Base-by-base conservation (phyloP, 2,329 filamentous ascomycete species). In the Podosphaera aphanis region DNA sequence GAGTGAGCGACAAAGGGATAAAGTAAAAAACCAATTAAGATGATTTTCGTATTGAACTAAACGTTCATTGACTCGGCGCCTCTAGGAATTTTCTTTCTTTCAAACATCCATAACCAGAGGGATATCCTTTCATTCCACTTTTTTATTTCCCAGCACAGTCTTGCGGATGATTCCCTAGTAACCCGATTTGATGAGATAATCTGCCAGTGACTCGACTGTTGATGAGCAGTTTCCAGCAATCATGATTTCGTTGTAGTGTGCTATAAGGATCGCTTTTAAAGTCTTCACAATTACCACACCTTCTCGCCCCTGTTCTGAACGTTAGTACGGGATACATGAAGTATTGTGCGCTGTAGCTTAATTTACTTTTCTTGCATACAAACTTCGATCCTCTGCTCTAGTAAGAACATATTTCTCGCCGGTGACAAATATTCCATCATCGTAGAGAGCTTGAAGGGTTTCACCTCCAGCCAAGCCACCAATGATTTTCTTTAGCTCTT, bases 341-440 rank as follows among this genome's bases (percentile, higher is more conserved):
- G 16, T 27, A 18, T 7, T 10, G 11, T 25, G 10, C 31, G 7
- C 5, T 6, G 13, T 20, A 16, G 18, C 7, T 10, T 13, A 11
- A n/a, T 67, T 50, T 68, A 92, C 85, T 74, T 84, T 77, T 73
- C 86, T 84, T 53, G 76, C 83, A 64, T 93, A 93, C 56, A 93
- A 64, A 65, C 75, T 79, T 61, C 79, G 71, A 27, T 81, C 84
- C 50, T 86, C 82, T 45, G 78, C 74, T 60, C 73, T 77, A 61
- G 83, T 70, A 59, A 79, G 69, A 60, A 94, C 72, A 62, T 79
- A 94, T 64, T 83, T 81, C 60, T 79, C 74, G 52, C 80, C 81
- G 43, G 64, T 76, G 56, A 94, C 63, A 64, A 83, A 72, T 58
- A 94, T 61, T 52, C 88, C 88, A 19, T 78, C 76, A 45, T 67